Evolutionary conservation across 2,329 filamentous ascomycete species (phyloP), one percentile per base, ranked within the genome.

Genomic region (Aspergillus arachidicola): DNA sequence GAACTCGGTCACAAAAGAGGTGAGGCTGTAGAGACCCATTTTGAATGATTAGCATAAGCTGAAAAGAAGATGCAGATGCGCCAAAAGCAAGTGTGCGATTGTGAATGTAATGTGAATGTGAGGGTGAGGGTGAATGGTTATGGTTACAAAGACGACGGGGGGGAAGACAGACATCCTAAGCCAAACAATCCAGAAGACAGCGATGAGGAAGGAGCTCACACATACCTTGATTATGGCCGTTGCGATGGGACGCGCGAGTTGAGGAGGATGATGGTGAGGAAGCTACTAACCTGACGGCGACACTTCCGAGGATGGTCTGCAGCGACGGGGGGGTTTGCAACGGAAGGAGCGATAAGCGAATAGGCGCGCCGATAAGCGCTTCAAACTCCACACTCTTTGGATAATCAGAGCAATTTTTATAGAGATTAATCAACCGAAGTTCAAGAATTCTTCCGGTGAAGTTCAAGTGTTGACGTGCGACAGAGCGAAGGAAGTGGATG

Each of bases 361-460:
- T 60, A 67, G 59, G 61, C 67, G 65, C 62, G 64, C 62, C 67
- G 67, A 69, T 69, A 69, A 69, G 64, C 66, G 63, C 61, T 62
- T 45, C n/a, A 28, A 43, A 60, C 58, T 59, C 48, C 58, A 38
- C 58, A 55, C 34, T 23, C 26, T 56, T 56, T 14, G 30, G 38
- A 26, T n/a, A 21, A 26, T 21, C 6, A n/a, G 12, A 32, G n/a
- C 3, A 34, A 51, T 51, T 51, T 23, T 41, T 21, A 5, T 5
- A 51, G 9, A 4, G 11, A 6, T 51, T n/a, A 34, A 21, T 51
- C 16, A 50, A 28, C 11, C 26, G 14, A 50, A 28, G 14, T 9
- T 19, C 26, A 50, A 21, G 19, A 32, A 32, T 4, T n/a, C 16
- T n/a, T n/a, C 21, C 4, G 30, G 28, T 32, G 28, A 32, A 32